Evolutionary conservation across 2,329 filamentous ascomycete genomes (phyloP), one percentile per base, ranked within the genome.

Genomic region (Cercospora sp.): DNA sequence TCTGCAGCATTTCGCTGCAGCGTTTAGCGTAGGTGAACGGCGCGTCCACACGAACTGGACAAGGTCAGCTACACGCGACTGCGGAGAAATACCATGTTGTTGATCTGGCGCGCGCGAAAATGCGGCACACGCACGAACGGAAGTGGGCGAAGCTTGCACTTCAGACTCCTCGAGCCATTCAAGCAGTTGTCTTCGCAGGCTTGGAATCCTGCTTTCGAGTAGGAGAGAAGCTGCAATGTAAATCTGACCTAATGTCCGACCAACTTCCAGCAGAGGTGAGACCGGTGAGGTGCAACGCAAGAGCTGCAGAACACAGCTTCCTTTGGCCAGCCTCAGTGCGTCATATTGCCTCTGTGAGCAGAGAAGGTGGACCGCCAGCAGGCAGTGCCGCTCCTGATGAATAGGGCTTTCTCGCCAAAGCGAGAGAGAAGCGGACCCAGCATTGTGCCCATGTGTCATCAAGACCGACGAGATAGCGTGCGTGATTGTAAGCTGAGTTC

Each of bases 371-470:
- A 55, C 7, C 23, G 48, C 48, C 48, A 9, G 20, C 48, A 55
- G 23, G 48, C 48, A 55, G 23, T 28, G 48, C 48, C 20, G 26
- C 13, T 55, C 48, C 20, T 55, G 48, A 55, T 55, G 48, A 9
- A 55, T 55, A 55, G 48, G 48, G 48, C 48, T 55, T 28, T 16
- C 2, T 55, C 48, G 48, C 23, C 23, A 55, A 55, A 28, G 48
- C 48, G 13, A 30, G 48, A 55, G 23, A 26, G 48, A 55, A 55
- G 48, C 48, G 48, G 16, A n/a, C 16, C 6, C 48, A 30, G 48
- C 48, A n/a, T 55, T 55, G 48, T 28, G 48, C 23, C 48, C 48
- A 55, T 55, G 48, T 55, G 23, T 55, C 48, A 55, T 55, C 48
- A 23, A 53, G 23, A 28, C 30, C 18, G 55, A 16, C 18, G 30